Conservation (phyloP, 108 stramenopile species). For the Ochromonas danica region DNA sequence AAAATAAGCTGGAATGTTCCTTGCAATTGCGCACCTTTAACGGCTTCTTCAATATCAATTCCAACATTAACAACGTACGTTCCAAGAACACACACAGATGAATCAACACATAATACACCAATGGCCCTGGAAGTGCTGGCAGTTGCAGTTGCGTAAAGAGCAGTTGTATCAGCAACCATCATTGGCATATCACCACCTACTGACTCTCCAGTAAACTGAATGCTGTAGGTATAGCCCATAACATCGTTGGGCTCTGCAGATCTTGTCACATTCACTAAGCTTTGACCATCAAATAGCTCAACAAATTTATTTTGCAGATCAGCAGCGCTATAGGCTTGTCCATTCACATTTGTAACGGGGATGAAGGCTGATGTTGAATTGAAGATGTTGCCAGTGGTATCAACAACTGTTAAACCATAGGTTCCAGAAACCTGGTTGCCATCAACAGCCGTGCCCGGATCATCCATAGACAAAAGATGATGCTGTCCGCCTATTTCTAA, state of each 20-base stretch:
- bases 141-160: constrained; percentile 2
- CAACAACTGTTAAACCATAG: constrained; percentile 44
- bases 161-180: constrained; percentile 31
- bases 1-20: constrained; percentile 74
- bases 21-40: constrained; percentile 58
- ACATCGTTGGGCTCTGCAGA: constrained; percentile 56
- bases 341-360: not conserved
- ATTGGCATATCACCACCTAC: constrained; percentile 63
- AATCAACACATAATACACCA: constrained; percentile 43
- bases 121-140: constrained; percentile 35
- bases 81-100: constrained; percentile 4
- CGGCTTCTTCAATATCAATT: constrained; percentile 41
- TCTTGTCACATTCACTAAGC: constrained; percentile 61
- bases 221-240: constrained; percentile 64
- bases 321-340: constrained; percentile 56
- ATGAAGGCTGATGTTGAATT: constrained; percentile 49
- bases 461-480: constrained; percentile 26
- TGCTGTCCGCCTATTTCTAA: constrained; percentile 52
- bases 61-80: constrained; percentile 34
- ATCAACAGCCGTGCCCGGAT: constrained; percentile 54
- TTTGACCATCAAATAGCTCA: constrained; percentile 53
- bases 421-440: constrained; percentile 74
- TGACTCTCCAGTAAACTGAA: constrained; percentile 58
- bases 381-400: constrained; percentile 7
- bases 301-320: constrained; percentile 41